Evolutionary conservation across 257 asterid genomes (phyloP).

Genomic region (Paraleonurus japonicus): DNA sequence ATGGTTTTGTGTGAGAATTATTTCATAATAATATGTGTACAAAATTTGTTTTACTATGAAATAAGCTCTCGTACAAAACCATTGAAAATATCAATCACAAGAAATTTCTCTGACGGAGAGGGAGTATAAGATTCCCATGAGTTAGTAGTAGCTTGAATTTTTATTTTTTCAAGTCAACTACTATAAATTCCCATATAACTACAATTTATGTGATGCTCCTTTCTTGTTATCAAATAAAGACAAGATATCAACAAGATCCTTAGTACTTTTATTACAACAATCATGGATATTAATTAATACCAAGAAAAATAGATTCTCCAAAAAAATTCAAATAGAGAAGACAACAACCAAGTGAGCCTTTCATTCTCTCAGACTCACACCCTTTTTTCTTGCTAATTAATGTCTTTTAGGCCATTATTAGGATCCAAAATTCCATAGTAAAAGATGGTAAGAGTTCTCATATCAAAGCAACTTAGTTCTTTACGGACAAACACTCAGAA

Average conservation of each 20-base stretch:
- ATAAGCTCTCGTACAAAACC: too few species aligned
- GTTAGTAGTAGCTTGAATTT: not conserved
- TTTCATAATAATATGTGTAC: too few species aligned
- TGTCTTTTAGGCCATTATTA: not conserved
- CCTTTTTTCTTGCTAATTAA: not conserved
- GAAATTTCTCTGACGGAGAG: too few species aligned
- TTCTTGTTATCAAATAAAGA: not conserved
- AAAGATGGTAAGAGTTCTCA: too few species aligned
- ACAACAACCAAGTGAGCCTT: not conserved
- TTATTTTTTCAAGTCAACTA: too few species aligned
- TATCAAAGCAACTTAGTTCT: not conserved
- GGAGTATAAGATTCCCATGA: not conserved
- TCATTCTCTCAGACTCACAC: slow-evolving; percentile 20
- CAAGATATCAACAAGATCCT: not conserved
- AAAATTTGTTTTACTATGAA: too few species aligned
- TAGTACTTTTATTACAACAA: not conserved
- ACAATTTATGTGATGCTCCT: not conserved
- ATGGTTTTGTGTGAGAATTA: too few species aligned
- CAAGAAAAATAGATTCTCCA: not conserved
- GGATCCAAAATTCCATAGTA: not conserved
- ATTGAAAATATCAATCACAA: too few species aligned
- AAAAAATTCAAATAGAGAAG: not conserved
- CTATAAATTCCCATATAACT: too few species aligned
- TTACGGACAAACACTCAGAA: not conserved
- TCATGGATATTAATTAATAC: too few species aligned